Evolutionary conservation across 768 basidiomycete species (phyloP).

Genomic region (Boletus sp.): DNA sequence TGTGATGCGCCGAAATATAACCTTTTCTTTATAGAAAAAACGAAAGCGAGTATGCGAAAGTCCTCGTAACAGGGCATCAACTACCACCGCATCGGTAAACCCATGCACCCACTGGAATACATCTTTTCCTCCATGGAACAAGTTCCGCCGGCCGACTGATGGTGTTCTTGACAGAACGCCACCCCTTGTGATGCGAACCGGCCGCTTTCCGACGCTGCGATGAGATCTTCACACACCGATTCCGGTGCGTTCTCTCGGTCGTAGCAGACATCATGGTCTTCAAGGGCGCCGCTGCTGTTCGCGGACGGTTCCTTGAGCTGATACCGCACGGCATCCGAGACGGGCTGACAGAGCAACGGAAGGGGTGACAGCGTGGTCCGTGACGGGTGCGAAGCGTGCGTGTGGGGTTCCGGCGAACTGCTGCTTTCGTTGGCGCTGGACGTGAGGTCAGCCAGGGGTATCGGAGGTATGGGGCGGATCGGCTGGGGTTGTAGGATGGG

Average conservation of each 20-base stretch:
- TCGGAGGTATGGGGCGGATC: conserved; percentile 35
- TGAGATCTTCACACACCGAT: conserved; percentile 20
- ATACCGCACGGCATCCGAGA: conserved; percentile 32
- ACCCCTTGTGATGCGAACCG: conserved; percentile 21
- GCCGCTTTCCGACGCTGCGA: conserved; percentile 2
- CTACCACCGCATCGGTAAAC: conserved; percentile 24
- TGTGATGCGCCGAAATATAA: conserved; percentile 19
- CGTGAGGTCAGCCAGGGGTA: conserved; percentile 31
- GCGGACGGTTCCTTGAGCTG: conserved; percentile 21
- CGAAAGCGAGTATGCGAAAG: neutral
- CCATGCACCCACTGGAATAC: conserved; percentile 19
- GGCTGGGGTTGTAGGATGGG: conserved; percentile 35
- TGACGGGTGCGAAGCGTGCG: neutral
- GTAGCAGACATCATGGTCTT: conserved; percentile 5
- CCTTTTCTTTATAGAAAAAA: neutral
- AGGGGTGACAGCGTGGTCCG: conserved; percentile 26
- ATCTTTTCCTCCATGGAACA: conserved; percentile 17
- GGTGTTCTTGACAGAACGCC: conserved; percentile 15
- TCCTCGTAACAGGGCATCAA: conserved; percentile 10
- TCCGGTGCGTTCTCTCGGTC: conserved; percentile 14
- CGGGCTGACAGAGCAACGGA: conserved; percentile 34
- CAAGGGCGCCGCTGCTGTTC: neutral
- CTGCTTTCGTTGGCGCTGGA: conserved; percentile 18
- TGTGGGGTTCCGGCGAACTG: neutral
- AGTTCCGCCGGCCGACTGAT: conserved; percentile 10